These are phyloP conservation scores for Azolla pinnata DNA, from an alignment of 75 land plant genomes.

Conservation along the genomic window DNA sequence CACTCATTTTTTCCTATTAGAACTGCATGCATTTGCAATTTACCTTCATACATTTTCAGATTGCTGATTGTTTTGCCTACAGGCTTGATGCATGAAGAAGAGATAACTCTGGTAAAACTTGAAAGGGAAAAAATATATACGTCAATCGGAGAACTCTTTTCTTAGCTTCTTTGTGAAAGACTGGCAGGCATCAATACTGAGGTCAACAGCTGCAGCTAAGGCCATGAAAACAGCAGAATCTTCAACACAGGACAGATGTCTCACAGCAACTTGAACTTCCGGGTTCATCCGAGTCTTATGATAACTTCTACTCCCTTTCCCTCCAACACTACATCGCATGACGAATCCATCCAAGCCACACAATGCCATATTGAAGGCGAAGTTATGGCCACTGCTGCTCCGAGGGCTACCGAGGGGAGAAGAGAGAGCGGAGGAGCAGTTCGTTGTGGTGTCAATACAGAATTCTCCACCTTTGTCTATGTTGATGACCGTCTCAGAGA, in stretches of 20 bases:
- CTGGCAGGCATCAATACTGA: conserved; percentile 70
- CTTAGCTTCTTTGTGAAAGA: conserved; percentile 58
- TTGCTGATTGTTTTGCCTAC: too few species aligned
- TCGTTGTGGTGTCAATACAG: conserved; percentile 49
- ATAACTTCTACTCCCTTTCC: conserved; percentile 24
- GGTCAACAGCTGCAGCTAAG: conserved; percentile 35
- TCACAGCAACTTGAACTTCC: conserved; percentile 36
- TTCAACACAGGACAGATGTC: conserved; percentile 31
- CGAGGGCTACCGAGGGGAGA: conserved; percentile 30
- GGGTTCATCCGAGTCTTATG: conserved; percentile 14
- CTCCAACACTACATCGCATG: conserved; percentile 33
- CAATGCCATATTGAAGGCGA: conserved; percentile 19
- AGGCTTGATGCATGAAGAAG: too few species aligned
- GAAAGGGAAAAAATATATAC: too few species aligned
- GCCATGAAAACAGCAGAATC: conserved; percentile 44
- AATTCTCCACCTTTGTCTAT: conserved; percentile 67
- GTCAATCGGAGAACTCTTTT: conserved; percentile 26
- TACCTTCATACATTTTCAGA: too few species aligned
- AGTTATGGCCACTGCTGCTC: conserved; percentile 36
- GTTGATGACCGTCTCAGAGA: conserved; percentile 56
- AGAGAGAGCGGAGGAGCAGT: conserved; percentile 16
- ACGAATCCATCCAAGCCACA: conserved; percentile 27
- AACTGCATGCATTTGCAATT: too few species aligned
- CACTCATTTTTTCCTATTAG: too few species aligned
- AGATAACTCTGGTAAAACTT: too few species aligned